Percentiles rank a stretch among this genome's conserved stretches.
Evolutionary conservation across 352 stramenopile species (phyloP).

Genomic region (Pythium periplocum): DNA sequence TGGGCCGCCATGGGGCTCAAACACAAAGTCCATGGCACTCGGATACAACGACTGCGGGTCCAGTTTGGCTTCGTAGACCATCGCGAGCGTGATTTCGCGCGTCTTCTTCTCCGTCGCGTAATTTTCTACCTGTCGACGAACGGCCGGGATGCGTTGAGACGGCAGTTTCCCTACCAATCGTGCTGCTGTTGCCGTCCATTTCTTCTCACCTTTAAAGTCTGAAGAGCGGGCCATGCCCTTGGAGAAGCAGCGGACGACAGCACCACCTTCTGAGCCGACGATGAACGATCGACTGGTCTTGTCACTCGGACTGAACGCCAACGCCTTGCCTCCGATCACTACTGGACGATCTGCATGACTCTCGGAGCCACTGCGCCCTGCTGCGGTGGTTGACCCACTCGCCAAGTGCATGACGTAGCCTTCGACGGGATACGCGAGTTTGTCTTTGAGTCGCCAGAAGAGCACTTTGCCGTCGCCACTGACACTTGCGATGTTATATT

Average conservation of each 20-base stretch:
- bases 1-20: slow-evolving; percentile 62
- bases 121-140: slow-evolving; percentile 63
- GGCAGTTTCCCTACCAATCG: slow-evolving; percentile 56
- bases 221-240: slow-evolving; percentile 41
- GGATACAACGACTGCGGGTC: slow-evolving; percentile 53
- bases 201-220: slow-evolving; percentile 75
- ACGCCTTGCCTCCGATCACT: slow-evolving; percentile 56
- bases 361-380: slow-evolving; percentile 5
- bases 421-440: slow-evolving; percentile 79
- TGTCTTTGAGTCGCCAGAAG: slow-evolving; percentile 85
- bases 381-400: background rate
- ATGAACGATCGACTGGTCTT: slow-evolving; percentile 73
- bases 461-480: slow-evolving; percentile 83
- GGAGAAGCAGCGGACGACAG: slow-evolving; percentile 57
- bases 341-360: background rate
- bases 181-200: slow-evolving; percentile 68
- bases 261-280: slow-evolving; percentile 67
- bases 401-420: slow-evolving; percentile 74
- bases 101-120: slow-evolving; percentile 55
- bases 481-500: slow-evolving; percentile 81
- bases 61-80: slow-evolving; percentile 71
- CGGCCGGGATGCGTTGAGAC: slow-evolving; percentile 27
- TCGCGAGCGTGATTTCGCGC: slow-evolving; percentile 61
- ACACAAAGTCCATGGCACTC: slow-evolving; percentile 70
- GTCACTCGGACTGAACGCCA: slow-evolving; percentile 60